Conservation (phyloP, 2,329 filamentous ascomycete species). For the Allantophomopsis cytisporea region DNA sequence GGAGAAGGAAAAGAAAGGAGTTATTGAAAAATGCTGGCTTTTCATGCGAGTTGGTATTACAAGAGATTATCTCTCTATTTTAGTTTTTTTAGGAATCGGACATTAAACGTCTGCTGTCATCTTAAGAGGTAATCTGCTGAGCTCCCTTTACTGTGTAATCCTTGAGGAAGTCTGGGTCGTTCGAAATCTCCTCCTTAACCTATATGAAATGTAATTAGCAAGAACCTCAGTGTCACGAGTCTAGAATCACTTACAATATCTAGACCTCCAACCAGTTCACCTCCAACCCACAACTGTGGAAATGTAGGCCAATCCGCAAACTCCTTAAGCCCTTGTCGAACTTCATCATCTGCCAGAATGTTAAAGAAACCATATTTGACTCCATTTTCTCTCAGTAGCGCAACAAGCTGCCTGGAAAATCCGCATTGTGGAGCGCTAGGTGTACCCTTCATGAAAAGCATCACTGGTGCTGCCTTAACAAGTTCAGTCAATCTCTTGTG, state of each 20-base stretch:
- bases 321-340: constrained; percentile 90
- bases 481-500: constrained; percentile 69
- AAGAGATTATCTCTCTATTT: no score
- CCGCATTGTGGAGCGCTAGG: constrained; percentile 79
- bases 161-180: constrained; percentile 69
- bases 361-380: constrained; percentile 99
- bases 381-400: constrained; percentile 71
- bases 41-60: no score
- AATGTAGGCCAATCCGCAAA: constrained; percentile 98
- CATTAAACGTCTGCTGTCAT: no score
- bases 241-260: constrained; percentile 67
- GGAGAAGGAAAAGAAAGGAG: no score
- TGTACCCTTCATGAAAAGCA: constrained; percentile 98
- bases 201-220: constrained; percentile 21
- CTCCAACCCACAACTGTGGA: constrained; percentile 84
- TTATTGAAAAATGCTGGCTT: no score
- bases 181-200: constrained; percentile 89
- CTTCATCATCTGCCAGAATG: constrained; percentile 93
- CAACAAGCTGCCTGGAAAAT: constrained; percentile 84
- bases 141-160: constrained; percentile 43
- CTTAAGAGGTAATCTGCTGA: no score
- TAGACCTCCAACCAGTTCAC: constrained; percentile 82
- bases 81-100: no score
- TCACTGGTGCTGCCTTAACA: constrained; percentile 90
- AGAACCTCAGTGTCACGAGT: neutral